Evolutionary conservation across 495 filamentous ascomycete genomes (phyloP), one percentile per base, ranked within the genome.

Genomic region (Daldinia grandis): DNA sequence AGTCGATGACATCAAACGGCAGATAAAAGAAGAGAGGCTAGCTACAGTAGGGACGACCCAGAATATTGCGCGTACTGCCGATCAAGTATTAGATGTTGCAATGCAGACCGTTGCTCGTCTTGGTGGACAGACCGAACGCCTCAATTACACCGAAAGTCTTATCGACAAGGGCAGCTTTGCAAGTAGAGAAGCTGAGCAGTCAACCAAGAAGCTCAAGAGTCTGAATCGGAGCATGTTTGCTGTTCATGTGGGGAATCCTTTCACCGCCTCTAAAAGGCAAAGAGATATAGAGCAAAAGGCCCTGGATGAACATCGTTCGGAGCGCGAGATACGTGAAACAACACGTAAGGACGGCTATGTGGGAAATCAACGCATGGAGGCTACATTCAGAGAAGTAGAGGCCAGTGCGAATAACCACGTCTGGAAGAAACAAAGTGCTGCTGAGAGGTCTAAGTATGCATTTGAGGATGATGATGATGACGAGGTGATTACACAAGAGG

Each of bases 161-260:
- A 82, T 95, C 25, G 91, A 95, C 68, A 81, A 89, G 58, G 89
- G 91, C 0, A 79, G 84, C 4, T 24, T 61, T 4, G 19, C 53
- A 24, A 66, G 55, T 56, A 54, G 68, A 66, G 67, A 74, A 19
- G 93, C 93, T 0, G 89, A 91, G 58, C 90, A 91, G 61, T 92
- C 90, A 72, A 87, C 92, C 3, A 84, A 83, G 47, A 92, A 96
- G 69, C 78, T 97, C 14, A 93, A 92, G 79, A 89, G 84, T 0
- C 44, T 78, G 7, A 97, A 94, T 73, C 85, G 89, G 69, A 91
- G 87, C 79, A 95, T 96, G 93, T 95, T 95, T 67, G 90, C 90
- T 1, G 84, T 93, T 19, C 90, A 93, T 65, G 87, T 93, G 14
- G 84, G 81, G 17, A 94, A 94, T 69, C 91, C 91, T 0, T 91